Base-by-base conservation (phyloP, 23 red algal genomes). In the Gracilaria caudata region DNA sequence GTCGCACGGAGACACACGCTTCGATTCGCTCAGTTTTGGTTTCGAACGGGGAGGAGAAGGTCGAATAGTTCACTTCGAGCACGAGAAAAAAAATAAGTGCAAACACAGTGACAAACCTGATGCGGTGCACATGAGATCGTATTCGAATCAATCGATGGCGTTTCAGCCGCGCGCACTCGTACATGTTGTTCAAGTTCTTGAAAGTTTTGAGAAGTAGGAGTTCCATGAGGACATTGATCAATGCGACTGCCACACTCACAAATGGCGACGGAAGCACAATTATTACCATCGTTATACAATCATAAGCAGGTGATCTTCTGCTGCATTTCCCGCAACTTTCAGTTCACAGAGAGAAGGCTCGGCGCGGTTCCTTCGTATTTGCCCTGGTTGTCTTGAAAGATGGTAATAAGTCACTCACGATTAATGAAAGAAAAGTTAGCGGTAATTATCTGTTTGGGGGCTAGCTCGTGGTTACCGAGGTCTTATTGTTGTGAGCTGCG, bases 221-320 rank as follows among this genome's bases (percentile, higher is more conserved):
- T 45, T 73, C 66, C 41, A 43, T 35, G 43, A 73, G 16, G 4
- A 7, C 28, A 28, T 25, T 73, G 5, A 73, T 73, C 36, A 73
- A 1, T 43, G 66, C 11, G 33, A 73, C 7, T 20, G 35, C 12
- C 2, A 73, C 36, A 35, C 66, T 73, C 35, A 73, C 66, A 73
- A 43, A 0, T 24, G 66, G 66, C 5, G 66, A 73, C n/a, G 66
- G 66, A 43, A 73, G 17, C 4, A 0, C 66, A 43, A 73, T 20
- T 73, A 73, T 73, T 35, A 73, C 66, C 66, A 73, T 73, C 28
- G 63, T 45, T 4, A 10, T 45, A 4, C 41, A 45, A 45, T 4
- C 41, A 45, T 45, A 45, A 45, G 41, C 41, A 45, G 41, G 10
- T 7, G 4, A 45, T 45, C 6, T 45, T 45, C 10, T 45, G 41